Evolutionary conservation across 2,329 filamentous ascomycete genomes (phyloP).

Genomic region (Bretziella fagacearum): DNA sequence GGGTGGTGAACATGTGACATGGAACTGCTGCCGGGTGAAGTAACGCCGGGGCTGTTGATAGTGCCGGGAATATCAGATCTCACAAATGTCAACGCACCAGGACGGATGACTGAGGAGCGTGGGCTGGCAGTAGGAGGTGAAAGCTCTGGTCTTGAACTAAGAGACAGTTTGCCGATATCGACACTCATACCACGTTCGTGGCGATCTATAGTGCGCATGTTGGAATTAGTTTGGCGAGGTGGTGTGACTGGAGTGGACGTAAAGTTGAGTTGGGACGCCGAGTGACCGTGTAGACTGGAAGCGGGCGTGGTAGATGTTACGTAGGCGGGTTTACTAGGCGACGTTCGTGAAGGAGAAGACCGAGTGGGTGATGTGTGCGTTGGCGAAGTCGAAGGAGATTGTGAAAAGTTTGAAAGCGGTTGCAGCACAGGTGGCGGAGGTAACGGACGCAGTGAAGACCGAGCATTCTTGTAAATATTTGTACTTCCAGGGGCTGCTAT

Average conservation of each 20-base stretch:
- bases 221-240: constrained; percentile 6
- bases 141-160: constrained; percentile 28
- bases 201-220: constrained; percentile 17
- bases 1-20: constrained; percentile 21
- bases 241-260: constrained; percentile 9
- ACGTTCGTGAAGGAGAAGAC: constrained; percentile 10
- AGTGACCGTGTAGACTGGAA: constrained; percentile 1
- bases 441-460: constrained; percentile 61
- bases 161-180: constrained; percentile 39
- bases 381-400: constrained; percentile 11
- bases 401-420: neutral
- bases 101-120: constrained; percentile 42
- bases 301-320: constrained; percentile 5
- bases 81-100: constrained; percentile 14
- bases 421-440: constrained; percentile 42
- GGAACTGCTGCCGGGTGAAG: constrained; percentile 5
- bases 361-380: constrained; percentile 11
- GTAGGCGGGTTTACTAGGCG: constrained; percentile 9
- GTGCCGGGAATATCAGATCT: constrained; percentile 13
- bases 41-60: constrained; percentile 7
- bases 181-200: constrained; percentile 47
- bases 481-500: constrained; percentile 41
- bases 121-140: constrained; percentile 25
- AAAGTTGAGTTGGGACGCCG: constrained; percentile 4
- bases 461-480: constrained; percentile 30